These are phyloP conservation scores for Naganishia sp. DNA, from an alignment of 1,284 basidiomycete genomes.

Conservation along the genomic window DNA sequence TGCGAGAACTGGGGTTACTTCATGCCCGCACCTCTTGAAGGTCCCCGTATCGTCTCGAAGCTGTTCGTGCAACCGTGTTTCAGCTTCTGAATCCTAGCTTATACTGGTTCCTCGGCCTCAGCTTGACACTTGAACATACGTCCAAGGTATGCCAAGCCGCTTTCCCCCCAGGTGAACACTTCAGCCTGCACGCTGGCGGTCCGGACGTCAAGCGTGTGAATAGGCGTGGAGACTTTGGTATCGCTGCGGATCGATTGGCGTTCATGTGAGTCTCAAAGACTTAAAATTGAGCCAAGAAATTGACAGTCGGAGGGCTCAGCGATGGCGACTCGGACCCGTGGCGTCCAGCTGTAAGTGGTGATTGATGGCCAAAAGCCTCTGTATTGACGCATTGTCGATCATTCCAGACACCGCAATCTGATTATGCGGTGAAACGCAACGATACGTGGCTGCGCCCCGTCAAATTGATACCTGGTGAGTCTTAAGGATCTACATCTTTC, in stretches of 20 bases:
- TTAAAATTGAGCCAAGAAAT: background rate
- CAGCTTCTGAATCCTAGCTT: background rate
- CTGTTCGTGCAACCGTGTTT: conserved; percentile 38
- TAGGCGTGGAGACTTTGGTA: conserved; percentile 70
- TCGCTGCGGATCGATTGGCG: conserved; percentile 74
- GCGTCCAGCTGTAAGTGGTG: conserved; percentile 66
- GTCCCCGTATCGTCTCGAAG: conserved; percentile 45
- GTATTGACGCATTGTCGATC: conserved; percentile 26
- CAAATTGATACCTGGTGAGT: conserved; percentile 80
- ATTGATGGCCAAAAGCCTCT: background rate
- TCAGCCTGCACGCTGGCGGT: conserved; percentile 63
- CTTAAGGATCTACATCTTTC: too few species aligned
- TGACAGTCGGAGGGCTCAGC: background rate
- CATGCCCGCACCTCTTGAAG: conserved; percentile 48
- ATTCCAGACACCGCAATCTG: conserved; percentile 69
- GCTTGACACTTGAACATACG: conserved; percentile 76
- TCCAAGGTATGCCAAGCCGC: conserved; percentile 81
- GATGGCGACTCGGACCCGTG: conserved; percentile 67
- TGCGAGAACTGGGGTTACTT: conserved; percentile 97
- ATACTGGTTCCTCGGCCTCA: conserved; percentile 42
- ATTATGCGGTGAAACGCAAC: conserved; percentile 67
- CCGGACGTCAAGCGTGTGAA: conserved; percentile 83
- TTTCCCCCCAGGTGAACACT: conserved; percentile 74
- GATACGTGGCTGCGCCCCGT: conserved; percentile 77
- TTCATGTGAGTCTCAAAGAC: conserved; percentile 63